A percentile compares a stretch with the other conserved stretches of the same genome.
Evolutionary conservation across 306 rosid species (phyloP).

Genomic region (Quercus glauca): DNA sequence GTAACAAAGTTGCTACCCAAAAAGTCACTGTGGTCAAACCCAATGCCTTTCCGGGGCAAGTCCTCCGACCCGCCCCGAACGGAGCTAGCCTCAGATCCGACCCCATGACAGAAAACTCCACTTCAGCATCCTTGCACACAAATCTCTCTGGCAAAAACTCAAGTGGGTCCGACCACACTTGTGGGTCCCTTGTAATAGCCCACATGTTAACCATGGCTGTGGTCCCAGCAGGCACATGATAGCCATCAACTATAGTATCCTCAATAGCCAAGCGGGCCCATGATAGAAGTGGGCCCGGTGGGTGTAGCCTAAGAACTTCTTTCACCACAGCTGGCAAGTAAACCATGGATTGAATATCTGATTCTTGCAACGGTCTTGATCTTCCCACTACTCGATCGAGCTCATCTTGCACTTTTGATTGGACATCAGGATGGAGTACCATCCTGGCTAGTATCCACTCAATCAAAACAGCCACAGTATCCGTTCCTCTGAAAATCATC

Average conservation of each 20-base stretch:
- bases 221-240: slow-evolving; percentile 81
- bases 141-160: slow-evolving; percentile 67
- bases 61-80: slow-evolving; percentile 83
- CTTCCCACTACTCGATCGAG: slow-evolving; percentile 53
- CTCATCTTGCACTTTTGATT: slow-evolving; percentile 57
- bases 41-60: slow-evolving; percentile 70
- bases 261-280: slow-evolving; percentile 88
- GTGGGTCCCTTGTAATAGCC: slow-evolving; percentile 75
- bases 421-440: slow-evolving; percentile 62
- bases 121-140: not conserved
- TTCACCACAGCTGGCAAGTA: slow-evolving; percentile 79
- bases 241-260: slow-evolving; percentile 71
- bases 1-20: slow-evolving; percentile 75
- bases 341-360: slow-evolving; percentile 38
- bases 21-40: slow-evolving; percentile 56
- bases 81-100: slow-evolving; percentile 86
- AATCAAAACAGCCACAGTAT: slow-evolving; percentile 76
- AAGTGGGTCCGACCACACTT: slow-evolving; percentile 59
- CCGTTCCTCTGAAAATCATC: slow-evolving; percentile 94
- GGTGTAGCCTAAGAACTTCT: slow-evolving; percentile 82
- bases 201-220: slow-evolving; percentile 91
- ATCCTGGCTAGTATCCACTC: slow-evolving; percentile 88
- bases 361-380: slow-evolving; percentile 49
- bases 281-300: slow-evolving; percentile 93
- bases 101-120: slow-evolving; percentile 63